Percentiles rank a stretch among this genome's conserved stretches.
Conservation (phyloP, 1,284 basidiomycete species). For the Ceratobasidium sp. region DNA sequence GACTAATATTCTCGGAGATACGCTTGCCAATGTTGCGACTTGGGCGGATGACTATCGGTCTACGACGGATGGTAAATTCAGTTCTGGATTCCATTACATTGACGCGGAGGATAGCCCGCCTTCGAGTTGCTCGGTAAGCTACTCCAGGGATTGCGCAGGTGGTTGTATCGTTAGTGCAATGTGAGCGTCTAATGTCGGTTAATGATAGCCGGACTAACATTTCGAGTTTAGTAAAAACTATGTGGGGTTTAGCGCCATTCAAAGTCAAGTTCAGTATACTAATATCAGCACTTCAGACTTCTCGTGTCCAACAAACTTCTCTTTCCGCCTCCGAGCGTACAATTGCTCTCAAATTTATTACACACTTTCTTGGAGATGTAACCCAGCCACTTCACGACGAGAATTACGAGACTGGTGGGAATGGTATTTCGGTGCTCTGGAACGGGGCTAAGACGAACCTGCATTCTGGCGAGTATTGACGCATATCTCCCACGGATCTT, state of each 20-base stretch:
- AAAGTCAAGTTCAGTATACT: too few relatives aligned
- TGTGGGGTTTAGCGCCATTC: not conserved
- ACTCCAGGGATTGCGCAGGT: conserved; percentile 36
- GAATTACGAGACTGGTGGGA: conserved; percentile 38
- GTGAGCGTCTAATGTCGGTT: not conserved
- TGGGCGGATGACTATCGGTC: conserved; percentile 37
- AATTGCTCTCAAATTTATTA: conserved; percentile 41
- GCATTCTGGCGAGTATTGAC: conserved; percentile 37
- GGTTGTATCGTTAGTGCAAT: conserved; percentile 39
- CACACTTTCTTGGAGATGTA: conserved; percentile 42
- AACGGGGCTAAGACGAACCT: conserved; percentile 38
- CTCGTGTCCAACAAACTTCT: conserved; percentile 18
- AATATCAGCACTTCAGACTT: conserved; percentile 5
- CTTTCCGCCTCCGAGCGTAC: conserved; percentile 30
- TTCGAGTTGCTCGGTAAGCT: conserved; percentile 36
- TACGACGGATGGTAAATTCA: conserved; percentile 25
- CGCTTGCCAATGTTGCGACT: conserved; percentile 37
- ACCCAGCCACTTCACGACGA: conserved; percentile 43
- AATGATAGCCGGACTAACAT: not conserved
- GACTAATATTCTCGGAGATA: conserved; percentile 31
- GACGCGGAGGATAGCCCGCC: conserved; percentile 39
- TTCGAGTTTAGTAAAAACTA: conserved; percentile 37
- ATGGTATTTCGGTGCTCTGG: conserved; percentile 40
- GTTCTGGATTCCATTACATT: conserved; percentile 38
- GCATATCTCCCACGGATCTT: not conserved